These are phyloP conservation scores for Pulicaria dysenterica DNA, from an alignment of 129 eudicot species.

Conservation along the genomic window DNA sequence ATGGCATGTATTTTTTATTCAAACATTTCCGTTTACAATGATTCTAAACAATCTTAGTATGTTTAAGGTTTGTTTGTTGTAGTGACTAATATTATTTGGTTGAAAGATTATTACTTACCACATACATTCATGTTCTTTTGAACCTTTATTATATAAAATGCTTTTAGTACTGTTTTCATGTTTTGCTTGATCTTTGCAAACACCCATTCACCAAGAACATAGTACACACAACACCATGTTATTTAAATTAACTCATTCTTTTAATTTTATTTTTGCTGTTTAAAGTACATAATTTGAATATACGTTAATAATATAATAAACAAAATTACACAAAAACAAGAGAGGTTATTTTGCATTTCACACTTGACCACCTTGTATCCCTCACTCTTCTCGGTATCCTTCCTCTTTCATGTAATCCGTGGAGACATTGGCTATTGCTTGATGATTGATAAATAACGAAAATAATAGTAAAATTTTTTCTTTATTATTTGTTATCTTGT, in stretches of 20 bases:
- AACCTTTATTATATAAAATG: constrained; percentile 10
- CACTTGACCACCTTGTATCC: constrained; percentile 11
- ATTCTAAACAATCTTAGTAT: constrained; percentile 45
- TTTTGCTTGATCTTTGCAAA: constrained; percentile 8
- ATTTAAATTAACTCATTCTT: constrained; percentile 8
- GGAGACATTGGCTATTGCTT: constrained; percentile 3
- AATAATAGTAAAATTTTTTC: constrained; percentile 12
- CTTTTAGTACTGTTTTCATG: background rate
- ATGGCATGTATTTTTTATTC: constrained; percentile 49
- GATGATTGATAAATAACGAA: constrained; percentile 11
- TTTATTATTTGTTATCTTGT: background rate
- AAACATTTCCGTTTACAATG: constrained; percentile 1
- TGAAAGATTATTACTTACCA: background rate
- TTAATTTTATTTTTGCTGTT: constrained; percentile 5
- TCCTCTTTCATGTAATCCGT: constrained; percentile 22
- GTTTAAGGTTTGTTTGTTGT: constrained; percentile 8
- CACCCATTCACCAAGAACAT: background rate
- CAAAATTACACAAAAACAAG: background rate
- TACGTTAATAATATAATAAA: background rate
- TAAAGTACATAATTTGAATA: background rate
- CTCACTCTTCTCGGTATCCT: constrained; percentile 17
- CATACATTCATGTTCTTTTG: background rate
- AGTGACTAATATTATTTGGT: constrained; percentile 7
- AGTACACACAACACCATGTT: background rate
- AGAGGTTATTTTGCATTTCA: background rate